Percentiles rank a stretch among this genome's conserved stretches.
phyloP scores from a whole-genome alignment of 192 early-diverging fungal genomes.

The Coemansia sp. region DNA sequence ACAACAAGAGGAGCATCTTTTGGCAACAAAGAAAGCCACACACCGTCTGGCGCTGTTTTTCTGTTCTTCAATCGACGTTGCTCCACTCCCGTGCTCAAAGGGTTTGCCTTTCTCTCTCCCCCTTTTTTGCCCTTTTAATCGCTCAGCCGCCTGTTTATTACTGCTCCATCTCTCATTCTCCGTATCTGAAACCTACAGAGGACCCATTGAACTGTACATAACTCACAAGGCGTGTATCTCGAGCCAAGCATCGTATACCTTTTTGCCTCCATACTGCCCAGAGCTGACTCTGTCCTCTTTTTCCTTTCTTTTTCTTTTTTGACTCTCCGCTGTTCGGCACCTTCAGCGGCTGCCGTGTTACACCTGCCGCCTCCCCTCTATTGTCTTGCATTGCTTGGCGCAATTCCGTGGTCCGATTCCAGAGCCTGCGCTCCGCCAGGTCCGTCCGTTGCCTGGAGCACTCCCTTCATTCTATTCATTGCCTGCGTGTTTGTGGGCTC shows the following conservation, averaged over 20 bases:
- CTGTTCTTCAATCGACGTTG: constrained; percentile 6
- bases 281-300: constrained; percentile 1
- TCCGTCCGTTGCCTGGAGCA: neutral
- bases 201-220: constrained; percentile 7
- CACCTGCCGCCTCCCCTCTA: neutral
- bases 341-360: neutral
- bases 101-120: neutral
- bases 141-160: neutral
- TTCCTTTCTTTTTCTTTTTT: neutral
- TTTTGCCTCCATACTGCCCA: neutral
- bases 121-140: neutral
- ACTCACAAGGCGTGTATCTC: neutral
- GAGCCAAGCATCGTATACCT: no score
- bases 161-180: neutral
- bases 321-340: neutral
- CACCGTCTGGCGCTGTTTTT: neutral
- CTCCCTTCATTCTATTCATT: neutral
- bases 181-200: neutral
- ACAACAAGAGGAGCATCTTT: neutral
- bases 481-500: neutral
- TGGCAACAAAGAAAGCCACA: neutral
- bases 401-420: neutral
- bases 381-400: constrained; percentile 2
- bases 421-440: neutral
- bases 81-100: neutral